Conservation (phyloP, 2,329 filamentous ascomycete species). For the Sporothrix globosa region DNA sequence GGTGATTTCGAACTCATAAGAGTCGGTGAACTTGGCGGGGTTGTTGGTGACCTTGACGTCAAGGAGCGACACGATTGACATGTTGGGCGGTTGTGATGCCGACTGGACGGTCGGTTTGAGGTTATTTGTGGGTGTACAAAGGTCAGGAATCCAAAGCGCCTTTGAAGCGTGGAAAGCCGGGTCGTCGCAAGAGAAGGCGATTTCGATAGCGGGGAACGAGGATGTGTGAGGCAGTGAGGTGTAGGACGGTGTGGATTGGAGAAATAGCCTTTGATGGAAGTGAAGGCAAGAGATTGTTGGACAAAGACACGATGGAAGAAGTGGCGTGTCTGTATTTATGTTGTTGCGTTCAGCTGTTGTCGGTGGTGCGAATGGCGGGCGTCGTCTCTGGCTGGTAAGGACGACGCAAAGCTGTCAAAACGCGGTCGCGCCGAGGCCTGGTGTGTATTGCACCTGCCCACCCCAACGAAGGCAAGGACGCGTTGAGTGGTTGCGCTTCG, state of each 20-base stretch:
- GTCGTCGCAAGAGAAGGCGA: constrained; percentile 20
- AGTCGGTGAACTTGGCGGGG: constrained; percentile 87
- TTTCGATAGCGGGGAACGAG: background rate
- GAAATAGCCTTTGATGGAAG: constrained; percentile 17
- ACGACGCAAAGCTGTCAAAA: constrained; percentile 30
- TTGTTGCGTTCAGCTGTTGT: constrained; percentile 2
- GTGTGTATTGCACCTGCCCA: background rate
- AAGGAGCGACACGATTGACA: constrained; percentile 96
- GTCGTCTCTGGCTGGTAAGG: background rate
- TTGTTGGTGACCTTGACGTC: constrained; percentile 97
- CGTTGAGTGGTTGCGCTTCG: constrained; percentile 36
- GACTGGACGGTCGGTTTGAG: background rate
- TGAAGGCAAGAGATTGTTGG: background rate
- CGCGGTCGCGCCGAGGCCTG: constrained; percentile 32
- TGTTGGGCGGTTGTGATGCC: constrained; percentile 49
- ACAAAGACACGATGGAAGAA: background rate
- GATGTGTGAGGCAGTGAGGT: constrained; percentile 7
- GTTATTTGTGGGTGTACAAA: background rate
- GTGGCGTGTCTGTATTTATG: constrained; percentile 20
- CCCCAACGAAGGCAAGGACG: constrained; percentile 28
- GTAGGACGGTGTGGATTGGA: background rate
- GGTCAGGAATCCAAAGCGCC: background rate
- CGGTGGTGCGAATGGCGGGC: background rate
- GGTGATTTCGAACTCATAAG: constrained; percentile 97
- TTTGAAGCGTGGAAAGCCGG: background rate